These are phyloP conservation scores for Pyrenula massariospora DNA, from an alignment of 495 filamentous ascomycete species.

Conservation along the genomic window DNA sequence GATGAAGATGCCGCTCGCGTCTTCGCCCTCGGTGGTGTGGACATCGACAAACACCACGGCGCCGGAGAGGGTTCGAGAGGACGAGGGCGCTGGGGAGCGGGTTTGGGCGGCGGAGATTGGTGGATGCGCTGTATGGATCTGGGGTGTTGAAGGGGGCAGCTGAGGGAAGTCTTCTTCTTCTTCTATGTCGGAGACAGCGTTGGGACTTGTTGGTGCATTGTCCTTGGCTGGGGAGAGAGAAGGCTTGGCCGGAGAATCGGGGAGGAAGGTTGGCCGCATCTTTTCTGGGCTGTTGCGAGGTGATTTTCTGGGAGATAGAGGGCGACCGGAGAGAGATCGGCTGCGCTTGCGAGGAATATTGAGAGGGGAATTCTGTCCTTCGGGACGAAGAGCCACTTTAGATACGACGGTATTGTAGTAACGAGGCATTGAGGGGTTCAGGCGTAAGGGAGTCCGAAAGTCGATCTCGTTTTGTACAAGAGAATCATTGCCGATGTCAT, in stretches of 20 bases:
- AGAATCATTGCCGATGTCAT: neutral
- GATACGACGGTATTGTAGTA: constrained; percentile 38
- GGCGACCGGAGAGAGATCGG: constrained; percentile 25
- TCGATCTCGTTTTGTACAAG: neutral
- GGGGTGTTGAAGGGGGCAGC: neutral
- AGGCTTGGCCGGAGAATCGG: neutral
- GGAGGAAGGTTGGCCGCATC: constrained; percentile 5
- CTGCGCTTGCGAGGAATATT: constrained; percentile 45
- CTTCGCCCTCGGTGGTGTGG: constrained; percentile 78
- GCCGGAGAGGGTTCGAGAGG: constrained; percentile 40
- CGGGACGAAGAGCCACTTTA: constrained; percentile 64
- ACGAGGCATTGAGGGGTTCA: neutral
- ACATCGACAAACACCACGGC: constrained; percentile 87
- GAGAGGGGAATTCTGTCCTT: constrained; percentile 48
- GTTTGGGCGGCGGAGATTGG: neutral
- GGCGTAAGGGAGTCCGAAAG: neutral
- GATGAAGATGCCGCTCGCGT: constrained; percentile 73
- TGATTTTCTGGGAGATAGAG: constrained; percentile 14
- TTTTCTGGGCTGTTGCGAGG: constrained; percentile 17
- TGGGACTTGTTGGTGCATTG: constrained; percentile 3
- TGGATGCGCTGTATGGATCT: neutral
- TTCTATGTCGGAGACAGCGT: neutral
- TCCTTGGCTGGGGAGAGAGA: constrained; percentile 7
- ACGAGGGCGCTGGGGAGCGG: neutral
- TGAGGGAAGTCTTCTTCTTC: neutral